Evolutionary conservation across 331 rosid genomes (phyloP).

Genomic region (Quercus lobata): DNA sequence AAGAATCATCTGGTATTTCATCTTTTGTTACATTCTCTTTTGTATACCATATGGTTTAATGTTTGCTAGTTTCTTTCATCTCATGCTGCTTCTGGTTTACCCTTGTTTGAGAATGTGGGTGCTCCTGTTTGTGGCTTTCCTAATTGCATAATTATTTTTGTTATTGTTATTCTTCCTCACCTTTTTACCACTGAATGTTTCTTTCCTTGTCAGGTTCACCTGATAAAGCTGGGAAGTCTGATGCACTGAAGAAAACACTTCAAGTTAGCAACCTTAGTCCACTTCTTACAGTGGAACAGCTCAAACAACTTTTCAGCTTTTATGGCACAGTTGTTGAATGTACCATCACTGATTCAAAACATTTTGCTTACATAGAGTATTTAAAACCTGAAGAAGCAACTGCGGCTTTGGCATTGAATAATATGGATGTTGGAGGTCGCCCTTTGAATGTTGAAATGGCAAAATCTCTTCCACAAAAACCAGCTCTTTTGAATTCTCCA

Average conservation of each 20-base stretch:
- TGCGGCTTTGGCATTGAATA: slow-evolving; percentile 93
- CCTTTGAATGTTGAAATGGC: slow-evolving; percentile 99
- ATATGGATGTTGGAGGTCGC: slow-evolving; percentile 96
- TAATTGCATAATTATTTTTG: neutral
- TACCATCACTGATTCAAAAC: slow-evolving; percentile 90
- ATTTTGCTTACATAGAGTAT: slow-evolving; percentile 98
- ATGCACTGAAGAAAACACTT: slow-evolving; percentile 77
- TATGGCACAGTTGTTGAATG: slow-evolving; percentile 97
- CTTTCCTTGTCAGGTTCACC: slow-evolving; percentile 51
- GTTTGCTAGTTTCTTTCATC: neutral
- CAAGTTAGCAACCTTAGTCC: slow-evolving; percentile 99
- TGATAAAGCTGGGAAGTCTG: slow-evolving; percentile 71
- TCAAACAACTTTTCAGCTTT: slow-evolving; percentile 89
- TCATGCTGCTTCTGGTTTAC: neutral
- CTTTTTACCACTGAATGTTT: slow-evolving; percentile 14
- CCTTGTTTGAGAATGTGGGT: neutral
- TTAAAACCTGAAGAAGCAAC: slow-evolving; percentile 88
- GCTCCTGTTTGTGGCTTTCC: neutral
- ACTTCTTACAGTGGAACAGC: slow-evolving; percentile 94
- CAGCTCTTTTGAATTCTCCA: slow-evolving; percentile 47
- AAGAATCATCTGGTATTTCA: slow-evolving; percentile 73
- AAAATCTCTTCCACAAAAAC: slow-evolving; percentile 82
- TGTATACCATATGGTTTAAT: neutral
- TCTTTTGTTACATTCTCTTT: slow-evolving; percentile 5
- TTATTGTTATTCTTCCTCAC: neutral